These are phyloP conservation scores for Kwoniella pini DNA, from an alignment of 768 basidiomycete species.

Conservation along the genomic window DNA sequence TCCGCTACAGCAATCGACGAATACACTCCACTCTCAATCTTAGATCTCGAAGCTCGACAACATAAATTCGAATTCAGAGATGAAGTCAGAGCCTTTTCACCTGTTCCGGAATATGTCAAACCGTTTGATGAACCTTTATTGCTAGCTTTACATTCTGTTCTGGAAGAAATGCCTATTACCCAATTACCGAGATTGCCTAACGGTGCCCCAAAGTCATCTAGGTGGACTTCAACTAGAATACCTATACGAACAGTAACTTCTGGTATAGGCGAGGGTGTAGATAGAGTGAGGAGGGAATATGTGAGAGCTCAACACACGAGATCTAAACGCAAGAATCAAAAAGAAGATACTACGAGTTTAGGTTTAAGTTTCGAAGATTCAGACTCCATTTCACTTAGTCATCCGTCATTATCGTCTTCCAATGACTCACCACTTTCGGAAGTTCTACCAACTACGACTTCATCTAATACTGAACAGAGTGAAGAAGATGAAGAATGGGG, in stretches of 20 bases:
- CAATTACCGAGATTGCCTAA: constrained; percentile 82
- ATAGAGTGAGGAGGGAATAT: constrained; percentile 38
- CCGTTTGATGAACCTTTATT: constrained; percentile 80
- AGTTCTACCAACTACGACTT: constrained; percentile 20
- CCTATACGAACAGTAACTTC: constrained; percentile 41
- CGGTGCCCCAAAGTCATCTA: constrained; percentile 54
- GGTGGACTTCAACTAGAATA: constrained; percentile 29
- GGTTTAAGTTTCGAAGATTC: constrained; percentile 46
- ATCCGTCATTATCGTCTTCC: constrained; percentile 24
- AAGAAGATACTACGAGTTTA: constrained; percentile 10
- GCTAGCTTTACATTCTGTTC: constrained; percentile 67
- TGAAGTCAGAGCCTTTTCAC: constrained; percentile 67
- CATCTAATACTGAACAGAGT: constrained; percentile 4
- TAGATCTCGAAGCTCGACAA: constrained; percentile 66
- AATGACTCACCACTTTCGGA: constrained; percentile 23
- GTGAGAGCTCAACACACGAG: constrained; percentile 29
- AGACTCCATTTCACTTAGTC: constrained; percentile 23
- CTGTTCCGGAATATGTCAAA: constrained; percentile 37
- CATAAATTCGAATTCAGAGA: constrained; percentile 67
- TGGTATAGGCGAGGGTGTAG: constrained; percentile 41
- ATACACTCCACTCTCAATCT: constrained; percentile 65
- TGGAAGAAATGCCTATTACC: constrained; percentile 59
- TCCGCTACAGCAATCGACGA: constrained; percentile 71
- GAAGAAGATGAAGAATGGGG: constrained; percentile 32
- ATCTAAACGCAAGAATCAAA: constrained; percentile 20